These are phyloP conservation scores for Podaxis rugospora DNA, from an alignment of 768 basidiomycete species.

Conservation along the genomic window DNA sequence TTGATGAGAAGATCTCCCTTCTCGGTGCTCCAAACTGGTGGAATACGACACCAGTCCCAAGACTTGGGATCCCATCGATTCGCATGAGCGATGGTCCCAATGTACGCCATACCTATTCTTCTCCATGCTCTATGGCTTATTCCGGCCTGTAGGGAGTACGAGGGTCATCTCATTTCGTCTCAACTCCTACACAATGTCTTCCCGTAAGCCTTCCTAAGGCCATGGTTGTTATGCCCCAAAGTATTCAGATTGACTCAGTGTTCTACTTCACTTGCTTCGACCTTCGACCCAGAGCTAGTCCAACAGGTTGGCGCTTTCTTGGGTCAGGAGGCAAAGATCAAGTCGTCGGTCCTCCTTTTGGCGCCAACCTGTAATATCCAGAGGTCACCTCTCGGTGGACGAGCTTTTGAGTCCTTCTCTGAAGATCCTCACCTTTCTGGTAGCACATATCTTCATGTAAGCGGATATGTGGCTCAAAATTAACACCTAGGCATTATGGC, in stretches of 20 bases:
- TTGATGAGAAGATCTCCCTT: constrained; percentile 61
- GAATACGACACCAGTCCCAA: constrained; percentile 55
- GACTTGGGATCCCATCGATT: constrained; percentile 60
- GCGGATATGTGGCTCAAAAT: background rate
- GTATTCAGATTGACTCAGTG: constrained; percentile 34
- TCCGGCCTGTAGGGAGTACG: constrained; percentile 48
- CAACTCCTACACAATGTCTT: constrained; percentile 61
- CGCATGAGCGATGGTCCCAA: constrained; percentile 75
- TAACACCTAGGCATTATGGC: constrained; percentile 44
- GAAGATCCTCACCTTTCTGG: constrained; percentile 69
- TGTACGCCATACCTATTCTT: constrained; percentile 22
- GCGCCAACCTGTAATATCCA: constrained; percentile 78
- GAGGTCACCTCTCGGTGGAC: constrained; percentile 55
- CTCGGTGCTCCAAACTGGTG: constrained; percentile 68
- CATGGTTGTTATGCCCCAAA: background rate
- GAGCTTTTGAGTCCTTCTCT: constrained; percentile 69
- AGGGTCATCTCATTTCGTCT: constrained; percentile 61
- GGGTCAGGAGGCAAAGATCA: constrained; percentile 60
- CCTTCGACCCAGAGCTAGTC: constrained; percentile 61
- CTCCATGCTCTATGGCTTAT: background rate
- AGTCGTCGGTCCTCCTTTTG: constrained; percentile 58
- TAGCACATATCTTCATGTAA: constrained; percentile 14
- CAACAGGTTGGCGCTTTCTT: constrained; percentile 53
- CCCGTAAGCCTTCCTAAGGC: constrained; percentile 37
- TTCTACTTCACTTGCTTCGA: constrained; percentile 65